Percentiles rank a stretch among this genome's conserved stretches.
Conservation (phyloP, 129 eudicot species). For the Arctium lappa region DNA sequence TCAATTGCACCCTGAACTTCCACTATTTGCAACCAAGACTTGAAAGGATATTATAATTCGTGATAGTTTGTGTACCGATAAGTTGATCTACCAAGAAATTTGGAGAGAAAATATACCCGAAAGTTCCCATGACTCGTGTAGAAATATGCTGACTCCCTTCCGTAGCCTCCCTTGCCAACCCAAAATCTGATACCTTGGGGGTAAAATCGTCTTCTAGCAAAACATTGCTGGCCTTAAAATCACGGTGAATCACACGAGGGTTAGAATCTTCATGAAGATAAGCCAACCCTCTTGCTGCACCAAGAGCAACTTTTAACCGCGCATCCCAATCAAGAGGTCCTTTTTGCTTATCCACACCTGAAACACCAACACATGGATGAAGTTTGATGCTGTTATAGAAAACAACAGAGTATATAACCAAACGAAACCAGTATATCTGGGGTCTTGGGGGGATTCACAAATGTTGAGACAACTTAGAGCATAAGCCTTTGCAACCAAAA, state of each 20-base stretch:
- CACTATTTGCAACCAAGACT: not conserved
- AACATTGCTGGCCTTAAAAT: slow-evolving; percentile 92
- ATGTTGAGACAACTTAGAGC: too few relatives aligned
- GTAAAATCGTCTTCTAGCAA: slow-evolving; percentile 82
- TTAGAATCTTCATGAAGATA: slow-evolving; percentile 99
- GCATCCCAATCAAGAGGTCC: slow-evolving; percentile 96
- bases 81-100: not conserved
- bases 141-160: slow-evolving; percentile 93
- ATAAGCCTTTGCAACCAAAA: too few relatives aligned
- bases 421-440: too few relatives aligned
- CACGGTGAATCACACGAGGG: slow-evolving; percentile 98
- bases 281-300: slow-evolving; percentile 97
- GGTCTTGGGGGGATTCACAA: too few relatives aligned
- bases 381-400: not conserved
- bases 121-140: slow-evolving; percentile 86
- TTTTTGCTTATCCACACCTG: slow-evolving; percentile 57
- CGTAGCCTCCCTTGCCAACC: slow-evolving; percentile 92
- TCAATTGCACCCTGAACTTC: too few relatives aligned
- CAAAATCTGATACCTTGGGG: slow-evolving; percentile 97
- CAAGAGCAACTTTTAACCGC: slow-evolving; percentile 84
- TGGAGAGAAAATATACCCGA: slow-evolving; percentile 51
- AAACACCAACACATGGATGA: slow-evolving; percentile 19
- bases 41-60: not conserved
- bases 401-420: not conserved
- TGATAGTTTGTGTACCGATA: not conserved